Evolutionary conservation across 164 flowering plant species (phyloP), one percentile per base, ranked within the genome.

Genomic region (Tinospora cordifolia): DNA sequence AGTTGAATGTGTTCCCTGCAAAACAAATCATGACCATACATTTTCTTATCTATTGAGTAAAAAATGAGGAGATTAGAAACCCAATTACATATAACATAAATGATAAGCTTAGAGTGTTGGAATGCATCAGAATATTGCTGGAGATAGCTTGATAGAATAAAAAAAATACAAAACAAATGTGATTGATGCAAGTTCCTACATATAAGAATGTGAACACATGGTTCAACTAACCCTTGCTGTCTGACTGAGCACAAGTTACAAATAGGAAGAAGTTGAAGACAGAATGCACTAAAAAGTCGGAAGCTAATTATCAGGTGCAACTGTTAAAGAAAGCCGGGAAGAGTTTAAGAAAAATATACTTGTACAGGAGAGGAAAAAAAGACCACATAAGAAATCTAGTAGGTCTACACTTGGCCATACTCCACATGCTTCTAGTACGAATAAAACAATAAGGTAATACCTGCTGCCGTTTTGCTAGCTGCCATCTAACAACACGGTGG

Each of bases 391-490:
- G 7, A 54, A 54, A 54, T 10, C 21, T 54, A 54, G 60, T 3
- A 54, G 60, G 60, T 54, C 60, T 6, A 51, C 2, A 54, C 7
- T 54, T 22, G 8, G 21, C 24, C 24, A 54, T 54, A 54, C n/a
- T 54, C 24, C 27, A 34, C 24, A 74, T 65, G 36, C 15, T 47
- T 38, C 14, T 70, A 40, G 67, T 38, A 39, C n/a, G 69, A 30
- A 46, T 8, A 66, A 30, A 66, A 47, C 19, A 38, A 54, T 0
- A 46, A 26, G 8, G 1, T 65, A 73, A 36, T 75, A 91, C 97
- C 95, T 94, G 97, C 69, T 83, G 96, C 34, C 95, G 81, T 72
- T 94, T 94, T 36, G 98, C 98, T 74, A 90, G 97, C 83, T 94
- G 97, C 97, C 97, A 94, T 69, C 90, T 75, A 3, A 94, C 98